A percentile compares a stretch with the other conserved stretches of the same genome.
These are phyloP conservation scores for Haematococcus lacustris DNA, from an alignment of 139 green algal species.

Conservation along the genomic window DNA sequence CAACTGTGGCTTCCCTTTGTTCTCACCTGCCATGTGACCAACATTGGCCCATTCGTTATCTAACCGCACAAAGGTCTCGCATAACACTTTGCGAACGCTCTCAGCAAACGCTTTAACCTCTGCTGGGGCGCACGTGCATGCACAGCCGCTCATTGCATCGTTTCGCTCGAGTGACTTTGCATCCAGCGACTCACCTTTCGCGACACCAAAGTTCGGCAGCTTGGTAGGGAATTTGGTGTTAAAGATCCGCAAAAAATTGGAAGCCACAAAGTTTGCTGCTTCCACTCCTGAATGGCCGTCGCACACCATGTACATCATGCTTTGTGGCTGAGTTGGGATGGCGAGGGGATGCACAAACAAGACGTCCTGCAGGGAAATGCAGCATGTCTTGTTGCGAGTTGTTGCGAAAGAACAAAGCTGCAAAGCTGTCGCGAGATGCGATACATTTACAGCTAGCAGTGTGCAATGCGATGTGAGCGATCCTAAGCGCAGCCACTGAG, in stretches of 20 bases:
- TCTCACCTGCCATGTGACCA: constrained; percentile 7
- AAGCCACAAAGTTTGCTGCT: constrained; percentile 14
- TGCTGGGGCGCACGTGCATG: too few species aligned
- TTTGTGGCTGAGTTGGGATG: constrained; percentile 9
- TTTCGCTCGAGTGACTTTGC: too few species aligned
- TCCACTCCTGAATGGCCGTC: constrained; percentile 16
- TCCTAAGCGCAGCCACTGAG: background rate
- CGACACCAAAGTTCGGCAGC: constrained; percentile 3
- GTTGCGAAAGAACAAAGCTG: background rate
- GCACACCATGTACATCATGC: constrained; percentile 23
- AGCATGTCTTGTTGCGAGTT: background rate
- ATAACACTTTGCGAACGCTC: constrained; percentile 11
- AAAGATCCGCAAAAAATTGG: constrained; percentile 20
- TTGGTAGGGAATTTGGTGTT: constrained; percentile 16
- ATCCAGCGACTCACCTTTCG: constrained; percentile 1
- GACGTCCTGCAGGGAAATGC: constrained; percentile 18
- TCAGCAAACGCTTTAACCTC: constrained; percentile 9
- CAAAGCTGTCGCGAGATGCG: background rate
- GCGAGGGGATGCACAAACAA: constrained; percentile 25
- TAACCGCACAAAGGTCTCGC: constrained; percentile 18
- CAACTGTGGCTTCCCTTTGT: too few species aligned
- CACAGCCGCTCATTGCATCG: too few species aligned
- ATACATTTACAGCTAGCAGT: background rate
- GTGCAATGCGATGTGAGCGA: background rate
- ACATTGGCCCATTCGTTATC: constrained; percentile 14